Conservation (phyloP, 1,284 basidiomycete genomes). For the Trametes hirsuta region DNA sequence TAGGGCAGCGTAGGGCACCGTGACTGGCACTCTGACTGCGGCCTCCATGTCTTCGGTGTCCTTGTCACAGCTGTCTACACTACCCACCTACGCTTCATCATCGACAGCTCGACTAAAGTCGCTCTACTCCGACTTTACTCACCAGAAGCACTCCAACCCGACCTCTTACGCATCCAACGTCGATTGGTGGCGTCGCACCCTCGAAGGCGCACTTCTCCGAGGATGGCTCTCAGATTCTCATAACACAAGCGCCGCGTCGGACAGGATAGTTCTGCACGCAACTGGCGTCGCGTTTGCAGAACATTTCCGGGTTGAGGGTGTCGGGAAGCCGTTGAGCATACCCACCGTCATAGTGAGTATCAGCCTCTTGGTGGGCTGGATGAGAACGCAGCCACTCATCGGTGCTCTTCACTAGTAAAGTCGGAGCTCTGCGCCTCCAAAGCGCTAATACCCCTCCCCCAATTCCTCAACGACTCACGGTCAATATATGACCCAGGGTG, state of each 20-base stretch:
- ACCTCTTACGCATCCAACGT: constrained; percentile 81
- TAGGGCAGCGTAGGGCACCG: not conserved
- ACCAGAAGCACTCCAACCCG: constrained; percentile 84
- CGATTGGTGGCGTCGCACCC: constrained; percentile 83
- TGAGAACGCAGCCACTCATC: constrained; percentile 15
- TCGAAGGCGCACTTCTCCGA: constrained; percentile 63
- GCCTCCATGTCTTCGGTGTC: constrained; percentile 27
- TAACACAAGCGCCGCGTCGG: constrained; percentile 36
- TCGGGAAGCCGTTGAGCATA: constrained; percentile 82
- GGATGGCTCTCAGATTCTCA: constrained; percentile 54
- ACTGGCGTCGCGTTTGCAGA: constrained; percentile 59
- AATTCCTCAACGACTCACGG: constrained; percentile 60
- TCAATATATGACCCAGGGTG: constrained; percentile 75
- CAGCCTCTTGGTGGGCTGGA: not conserved
- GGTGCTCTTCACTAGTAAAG: constrained; percentile 42
- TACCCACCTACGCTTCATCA: constrained; percentile 54
- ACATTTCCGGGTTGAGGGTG: constrained; percentile 63
- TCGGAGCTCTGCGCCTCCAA: constrained; percentile 57
- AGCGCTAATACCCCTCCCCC: constrained; percentile 52
- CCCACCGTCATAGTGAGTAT: constrained; percentile 80
- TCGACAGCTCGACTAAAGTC: constrained; percentile 74
- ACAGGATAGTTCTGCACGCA: constrained; percentile 69
- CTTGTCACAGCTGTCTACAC: constrained; percentile 32
- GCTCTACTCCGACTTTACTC: constrained; percentile 86
- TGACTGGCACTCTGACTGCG: constrained; percentile 3